Base-by-base conservation (phyloP, 345 rosid genomes). In the Arabis alpina region DNA sequence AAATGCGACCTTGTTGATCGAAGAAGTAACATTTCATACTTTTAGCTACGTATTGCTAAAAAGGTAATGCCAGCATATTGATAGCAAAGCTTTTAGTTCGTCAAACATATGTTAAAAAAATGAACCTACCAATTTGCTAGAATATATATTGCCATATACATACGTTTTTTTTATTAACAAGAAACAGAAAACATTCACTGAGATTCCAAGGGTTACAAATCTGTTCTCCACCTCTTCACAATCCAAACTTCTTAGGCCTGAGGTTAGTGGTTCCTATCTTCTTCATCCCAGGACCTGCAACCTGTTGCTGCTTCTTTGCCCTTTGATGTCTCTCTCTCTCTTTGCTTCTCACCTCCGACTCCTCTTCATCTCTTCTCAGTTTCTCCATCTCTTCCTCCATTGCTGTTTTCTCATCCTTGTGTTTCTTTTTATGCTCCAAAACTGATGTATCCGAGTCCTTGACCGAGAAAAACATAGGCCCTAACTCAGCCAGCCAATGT, bases 331-430 rank as follows among this genome's bases (percentile, higher is more conserved):
- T 80, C 52, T 94, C 96, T 64, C 61, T 86, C 78, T 60, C 82
- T 73, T 81, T 89, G 77, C 58, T 79, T 62, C 73, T 74, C 61
- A 36, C 74, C 77, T 91, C 89, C 2, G 47, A 77, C 75, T 82
- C 90, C 2, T 82, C 97, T 70, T 91, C 95, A 53, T 51, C 80
- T 78, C 81, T 91, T 77, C 97, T 86, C 83, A 89, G 65, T 65
- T 79, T 86, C 64, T 91, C 99, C 97, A 89, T 88, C 66, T 91
- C 97, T 84, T 86, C 93, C 75, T 91, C 99, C 99, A 91, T 91
- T 0, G 95, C 91, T 1, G 95, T 82, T 77, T 91, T 94, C 54
- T 85, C 93, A 69, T 88, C 88, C 80, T 91, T 91, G 77, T 94
- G 94, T 70, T 76, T 94, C 68, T 84, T 91, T 78, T 89, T 94